Evolutionary conservation across 352 stramenopile species (phyloP), one percentile per base, ranked within the genome.

Genomic region (Globisporangium cylindrosporum): DNA sequence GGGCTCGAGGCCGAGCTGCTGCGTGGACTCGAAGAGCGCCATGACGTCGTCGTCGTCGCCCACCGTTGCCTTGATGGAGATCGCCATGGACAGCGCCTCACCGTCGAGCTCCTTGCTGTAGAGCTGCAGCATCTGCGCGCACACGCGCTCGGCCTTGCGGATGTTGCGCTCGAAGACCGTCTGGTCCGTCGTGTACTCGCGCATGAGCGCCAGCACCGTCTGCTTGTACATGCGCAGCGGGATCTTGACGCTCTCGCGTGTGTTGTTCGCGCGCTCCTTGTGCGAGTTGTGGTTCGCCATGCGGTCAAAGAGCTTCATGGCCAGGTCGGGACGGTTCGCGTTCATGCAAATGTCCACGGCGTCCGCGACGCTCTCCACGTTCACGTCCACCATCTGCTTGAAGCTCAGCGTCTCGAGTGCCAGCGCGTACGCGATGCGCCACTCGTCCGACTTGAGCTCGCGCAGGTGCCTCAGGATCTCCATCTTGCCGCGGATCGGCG

Each of bases 41-140:
- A 89, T 73, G 14, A 95, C 83, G 58, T 94, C 84, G 56, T 91
- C 83, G 67, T 95, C 76, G 68, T 93, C 86, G 2, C 84, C 78
- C 0, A 80, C 70, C 0, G 76, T 85, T 1, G 88, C 86, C 64
- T 89, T 90, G 60, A 92, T 89, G 22, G 86, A 94, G 64, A 93
- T 93, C 24, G 87, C 86, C 67, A 93, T 76, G 9, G 84, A 93
- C 36, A 93, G 71, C 53, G 86, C 86, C 1, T 90, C 86, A 32
- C 81, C 78, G 62, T 93, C 85, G 24, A 93, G 54, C 7, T 61
- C 58, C 32, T 80, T 76, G 15, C 71, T 75, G 55, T 82, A 74
- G 36, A 80, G 66, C 67, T 91, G 71, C 41, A 93, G 73, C 86
- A 93, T 93, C 68, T 89, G 76, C 27, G 74, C 73, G 55, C 86